These are phyloP conservation scores for Scutellaria galericulata DNA, from an alignment of 257 asterid species.

Conservation along the genomic window DNA sequence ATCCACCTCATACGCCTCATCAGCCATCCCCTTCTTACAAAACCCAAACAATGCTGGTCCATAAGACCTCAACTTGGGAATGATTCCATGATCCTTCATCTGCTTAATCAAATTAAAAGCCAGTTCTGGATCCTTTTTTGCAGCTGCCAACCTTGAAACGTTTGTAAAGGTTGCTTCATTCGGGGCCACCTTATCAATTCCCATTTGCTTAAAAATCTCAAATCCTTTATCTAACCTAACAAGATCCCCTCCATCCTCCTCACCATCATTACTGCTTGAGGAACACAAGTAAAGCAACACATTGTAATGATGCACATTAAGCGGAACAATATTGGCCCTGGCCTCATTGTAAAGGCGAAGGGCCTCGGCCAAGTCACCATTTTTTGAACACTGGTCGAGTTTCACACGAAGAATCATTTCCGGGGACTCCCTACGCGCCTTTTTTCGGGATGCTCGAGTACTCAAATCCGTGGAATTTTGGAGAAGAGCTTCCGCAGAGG, in stretches of 20 bases:
- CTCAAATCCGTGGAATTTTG: slow-evolving; percentile 32
- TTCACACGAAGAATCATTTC: slow-evolving; percentile 58
- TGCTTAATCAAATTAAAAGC: slow-evolving; percentile 80
- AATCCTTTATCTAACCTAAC: slow-evolving; percentile 69
- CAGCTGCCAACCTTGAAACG: slow-evolving; percentile 89
- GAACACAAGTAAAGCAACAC: slow-evolving; percentile 79
- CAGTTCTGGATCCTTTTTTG: slow-evolving; percentile 77
- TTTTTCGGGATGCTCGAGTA: slow-evolving; percentile 45
- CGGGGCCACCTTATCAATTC: slow-evolving; percentile 62
- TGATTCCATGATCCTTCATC: slow-evolving; percentile 70
- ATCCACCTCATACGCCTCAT: slow-evolving; percentile 84
- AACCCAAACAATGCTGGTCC: slow-evolving; percentile 90
- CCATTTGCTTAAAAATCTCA: slow-evolving; percentile 78
- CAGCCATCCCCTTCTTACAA: slow-evolving; percentile 68
- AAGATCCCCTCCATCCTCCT: slow-evolving; percentile 36
- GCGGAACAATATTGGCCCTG: slow-evolving; percentile 49
- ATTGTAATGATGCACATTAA: slow-evolving; percentile 73
- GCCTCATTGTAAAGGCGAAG: slow-evolving; percentile 82
- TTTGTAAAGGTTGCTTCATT: slow-evolving; percentile 92
- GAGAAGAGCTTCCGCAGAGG: slow-evolving; percentile 49
- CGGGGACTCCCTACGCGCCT: slow-evolving; percentile 55
- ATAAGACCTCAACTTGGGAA: slow-evolving; percentile 84
- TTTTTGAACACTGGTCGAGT: slow-evolving; percentile 68
- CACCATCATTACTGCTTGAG: slow-evolving; percentile 33
- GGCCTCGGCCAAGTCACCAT: slow-evolving; percentile 65